Conservation (phyloP, 2,329 filamentous ascomycete genomes). For the Neofusicoccum sp. region DNA sequence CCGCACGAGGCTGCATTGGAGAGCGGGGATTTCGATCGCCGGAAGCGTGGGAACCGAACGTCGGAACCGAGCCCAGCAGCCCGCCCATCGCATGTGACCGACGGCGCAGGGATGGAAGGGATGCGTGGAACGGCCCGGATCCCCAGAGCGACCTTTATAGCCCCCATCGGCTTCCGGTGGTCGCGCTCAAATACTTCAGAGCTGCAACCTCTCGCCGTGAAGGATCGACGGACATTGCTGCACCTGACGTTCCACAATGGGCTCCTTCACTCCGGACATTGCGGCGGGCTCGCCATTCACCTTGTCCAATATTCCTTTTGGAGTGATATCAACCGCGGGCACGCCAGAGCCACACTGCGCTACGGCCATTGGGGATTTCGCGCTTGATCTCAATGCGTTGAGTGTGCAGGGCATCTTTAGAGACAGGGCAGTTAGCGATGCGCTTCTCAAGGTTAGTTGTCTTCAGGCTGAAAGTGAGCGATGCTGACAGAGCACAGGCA, state of each 20-base stretch:
- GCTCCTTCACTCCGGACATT: slow-evolving; percentile 1
- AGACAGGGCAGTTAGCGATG: neutral
- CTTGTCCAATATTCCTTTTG: slow-evolving; percentile 24
- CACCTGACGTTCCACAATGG: neutral
- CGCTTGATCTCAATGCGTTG: neutral
- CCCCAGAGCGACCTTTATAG: neutral
- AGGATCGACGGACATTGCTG: neutral
- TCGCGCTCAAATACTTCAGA: too few species aligned
- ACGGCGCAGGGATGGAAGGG: too few species aligned
- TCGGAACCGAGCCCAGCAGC: neutral
- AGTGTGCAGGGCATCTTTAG: neutral
- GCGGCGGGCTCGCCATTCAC: slow-evolving; percentile 19
- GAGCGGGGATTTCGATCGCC: neutral
- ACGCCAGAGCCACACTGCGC: neutral
- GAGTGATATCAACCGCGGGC: slow-evolving; percentile 16
- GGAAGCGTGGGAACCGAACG: neutral
- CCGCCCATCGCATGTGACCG: neutral
- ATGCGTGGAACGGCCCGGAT: neutral
- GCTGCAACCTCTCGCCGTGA: too few species aligned
- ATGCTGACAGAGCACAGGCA: neutral
- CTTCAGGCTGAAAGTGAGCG: neutral
- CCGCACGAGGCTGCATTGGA: neutral
- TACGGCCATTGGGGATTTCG: slow-evolving; percentile 10
- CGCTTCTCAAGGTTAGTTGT: neutral
- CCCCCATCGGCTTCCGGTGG: neutral